phyloP scores from a whole-genome alignment of 345 rosid genomes.

The rapeseed (Brassica napus) region Da-Ae NC_063452.1:871501-872000 shows the following conservation, averaged over 20 bases:
- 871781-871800: neutral
- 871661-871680: no score
- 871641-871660: no score
- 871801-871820: slow-evolving; percentile 1
- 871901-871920: neutral
- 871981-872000: neutral
- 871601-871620: no score
- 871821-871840: neutral
- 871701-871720: no score
- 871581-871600: no score
- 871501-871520: no score
- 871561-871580: no score
- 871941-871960: slow-evolving; percentile 95
- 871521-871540: no score
- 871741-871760: neutral
- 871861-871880: neutral
- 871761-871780: neutral
- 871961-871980: slow-evolving; percentile 43
- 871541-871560: no score
- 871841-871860: neutral
- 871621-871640: no score
- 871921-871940: slow-evolving; percentile 73
- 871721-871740: neutral
- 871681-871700: no score
- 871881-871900: neutral